phyloP scores from a whole-genome alignment of 2,329 filamentous ascomycete genomes.

The Emergomyces africanus region DNA sequence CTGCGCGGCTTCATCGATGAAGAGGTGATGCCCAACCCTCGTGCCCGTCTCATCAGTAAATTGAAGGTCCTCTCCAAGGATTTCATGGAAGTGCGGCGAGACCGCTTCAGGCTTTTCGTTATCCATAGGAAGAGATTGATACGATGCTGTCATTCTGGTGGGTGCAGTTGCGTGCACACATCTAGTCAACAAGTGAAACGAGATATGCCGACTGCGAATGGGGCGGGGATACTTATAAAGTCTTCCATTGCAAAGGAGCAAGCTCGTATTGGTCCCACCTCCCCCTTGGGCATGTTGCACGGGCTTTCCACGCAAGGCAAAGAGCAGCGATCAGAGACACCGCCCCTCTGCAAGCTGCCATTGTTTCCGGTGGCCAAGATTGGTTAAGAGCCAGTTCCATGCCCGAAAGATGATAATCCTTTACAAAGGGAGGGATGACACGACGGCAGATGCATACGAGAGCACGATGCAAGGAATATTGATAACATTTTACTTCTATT shows the following conservation, averaged over 20 bases:
- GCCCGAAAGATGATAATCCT: background rate
- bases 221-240: background rate
- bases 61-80: constrained; percentile 1
- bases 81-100: constrained; percentile 7
- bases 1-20: constrained; percentile 9
- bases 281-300: background rate
- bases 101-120: constrained; percentile 3
- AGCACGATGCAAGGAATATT: background rate
- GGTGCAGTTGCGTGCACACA: background rate
- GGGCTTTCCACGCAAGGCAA: background rate
- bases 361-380: background rate
- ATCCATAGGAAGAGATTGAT: constrained; percentile 1
- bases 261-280: constrained; percentile 2
- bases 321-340: background rate
- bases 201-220: background rate
- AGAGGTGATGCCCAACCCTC: constrained; percentile 4
- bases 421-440: background rate
- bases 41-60: constrained; percentile 4
- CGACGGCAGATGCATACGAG: background rate
- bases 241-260: background rate
- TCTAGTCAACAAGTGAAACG: background rate
- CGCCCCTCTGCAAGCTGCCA: constrained; percentile 1
- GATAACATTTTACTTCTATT: background rate
- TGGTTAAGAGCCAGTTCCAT: background rate
- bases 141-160: background rate